These are phyloP conservation scores for Gaeumannomyces sp. DNA, from an alignment of 2,329 filamentous ascomycete species.

Conservation along the genomic window DNA sequence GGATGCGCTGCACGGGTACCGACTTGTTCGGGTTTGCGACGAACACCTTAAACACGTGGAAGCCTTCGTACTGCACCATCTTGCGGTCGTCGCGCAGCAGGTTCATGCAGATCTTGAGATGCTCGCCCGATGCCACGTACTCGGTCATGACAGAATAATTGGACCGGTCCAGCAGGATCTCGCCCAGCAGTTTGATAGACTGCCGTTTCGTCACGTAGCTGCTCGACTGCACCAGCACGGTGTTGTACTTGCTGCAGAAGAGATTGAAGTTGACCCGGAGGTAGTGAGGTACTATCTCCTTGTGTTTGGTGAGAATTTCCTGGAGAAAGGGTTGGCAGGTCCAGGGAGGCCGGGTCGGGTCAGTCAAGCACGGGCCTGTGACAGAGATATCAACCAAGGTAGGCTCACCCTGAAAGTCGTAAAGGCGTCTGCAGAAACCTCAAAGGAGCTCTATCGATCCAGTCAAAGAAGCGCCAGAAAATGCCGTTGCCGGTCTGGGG, in stretches of 20 bases:
- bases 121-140: conserved; percentile 91
- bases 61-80: conserved; percentile 99
- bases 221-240: conserved; percentile 78
- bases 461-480: conserved; percentile 95
- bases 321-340: conserved; percentile 26
- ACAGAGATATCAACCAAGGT: no score
- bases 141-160: conserved; percentile 98
- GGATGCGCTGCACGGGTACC: conserved; percentile 87
- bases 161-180: conserved; percentile 87
- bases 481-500: conserved; percentile 75
- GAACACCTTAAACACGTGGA: conserved; percentile 99
- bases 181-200: conserved; percentile 93
- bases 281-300: conserved; percentile 82
- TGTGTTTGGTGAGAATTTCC: conserved; percentile 94
- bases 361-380: neutral
- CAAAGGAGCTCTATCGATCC: conserved; percentile 95
- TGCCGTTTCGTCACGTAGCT: conserved; percentile 98
- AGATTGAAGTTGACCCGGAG: conserved; percentile 83
- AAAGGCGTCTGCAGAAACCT: conserved; percentile 95
- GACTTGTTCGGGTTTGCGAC: conserved; percentile 98
- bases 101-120: conserved; percentile 98
- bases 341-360: neutral
- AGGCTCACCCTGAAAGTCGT: conserved; percentile 84
- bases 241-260: conserved; percentile 91
- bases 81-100: conserved; percentile 89